Conservation (phyloP, 2,329 filamentous ascomycete genomes). For the Fonsecaea nubica region DNA sequence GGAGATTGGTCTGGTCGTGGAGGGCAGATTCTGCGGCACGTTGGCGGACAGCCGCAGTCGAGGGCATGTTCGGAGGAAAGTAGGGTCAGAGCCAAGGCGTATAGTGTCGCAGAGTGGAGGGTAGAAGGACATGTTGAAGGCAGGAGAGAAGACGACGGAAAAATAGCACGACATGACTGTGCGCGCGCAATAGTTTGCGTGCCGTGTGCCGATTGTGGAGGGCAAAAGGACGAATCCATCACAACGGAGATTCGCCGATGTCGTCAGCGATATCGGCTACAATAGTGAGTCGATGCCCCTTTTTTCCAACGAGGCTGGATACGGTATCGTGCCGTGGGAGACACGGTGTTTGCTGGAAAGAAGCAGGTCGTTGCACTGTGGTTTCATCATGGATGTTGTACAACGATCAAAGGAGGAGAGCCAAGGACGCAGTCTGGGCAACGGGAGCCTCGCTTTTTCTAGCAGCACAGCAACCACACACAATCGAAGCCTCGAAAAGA, state of each 20-base stretch:
- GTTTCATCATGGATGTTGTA: not conserved
- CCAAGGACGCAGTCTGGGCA: not conserved
- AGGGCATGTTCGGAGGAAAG: slow-evolving; percentile 6
- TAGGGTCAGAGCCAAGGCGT: not conserved
- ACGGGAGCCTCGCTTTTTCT: not conserved
- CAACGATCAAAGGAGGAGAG: not conserved
- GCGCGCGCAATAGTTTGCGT: not conserved
- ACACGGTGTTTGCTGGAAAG: not conserved
- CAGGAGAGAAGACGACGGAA: not conserved
- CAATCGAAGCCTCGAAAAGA: not conserved
- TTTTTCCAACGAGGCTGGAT: not conserved
- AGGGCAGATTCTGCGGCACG: slow-evolving; percentile 18
- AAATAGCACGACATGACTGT: not conserved
- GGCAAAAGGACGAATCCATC: slow-evolving; percentile 1
- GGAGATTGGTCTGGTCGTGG: slow-evolving; percentile 24
- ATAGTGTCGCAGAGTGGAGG: not conserved
- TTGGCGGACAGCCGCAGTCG: slow-evolving; percentile 11
- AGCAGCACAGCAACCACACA: not conserved
- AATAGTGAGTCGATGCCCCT: not conserved
- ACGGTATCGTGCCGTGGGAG: not conserved
- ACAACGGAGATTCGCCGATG: slow-evolving; percentile 8
- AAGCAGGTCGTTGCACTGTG: not conserved
- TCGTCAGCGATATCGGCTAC: slow-evolving; percentile 7
- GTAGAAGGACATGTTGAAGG: not conserved
- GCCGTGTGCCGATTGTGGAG: slow-evolving; percentile 22